phyloP scores from a whole-genome alignment of 331 rosid species.

The Acacia concinna region DNA sequence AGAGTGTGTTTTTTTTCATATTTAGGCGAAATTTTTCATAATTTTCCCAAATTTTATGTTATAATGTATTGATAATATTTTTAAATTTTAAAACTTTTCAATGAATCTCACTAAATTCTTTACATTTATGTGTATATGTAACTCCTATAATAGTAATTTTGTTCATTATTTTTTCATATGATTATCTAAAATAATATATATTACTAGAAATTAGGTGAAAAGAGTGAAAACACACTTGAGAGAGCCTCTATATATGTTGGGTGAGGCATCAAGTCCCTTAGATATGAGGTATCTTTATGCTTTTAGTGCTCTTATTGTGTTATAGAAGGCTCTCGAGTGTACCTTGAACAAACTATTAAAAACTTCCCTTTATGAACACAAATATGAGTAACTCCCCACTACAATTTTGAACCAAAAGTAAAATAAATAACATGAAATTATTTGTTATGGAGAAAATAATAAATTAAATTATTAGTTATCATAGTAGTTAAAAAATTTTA shows the following conservation, averaged over 20 bases:
- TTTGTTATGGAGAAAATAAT: not conserved
- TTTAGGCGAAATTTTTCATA: no score
- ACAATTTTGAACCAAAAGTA: not conserved
- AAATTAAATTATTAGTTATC: not conserved
- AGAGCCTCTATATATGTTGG: not conserved
- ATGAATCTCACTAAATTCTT: no score
- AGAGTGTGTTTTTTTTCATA: no score
- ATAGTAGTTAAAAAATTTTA: not conserved
- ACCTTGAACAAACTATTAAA: slow-evolving; percentile 13
- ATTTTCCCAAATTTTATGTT: no score
- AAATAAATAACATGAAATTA: not conserved
- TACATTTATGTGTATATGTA: no score
- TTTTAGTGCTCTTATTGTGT: slow-evolving; percentile 29
- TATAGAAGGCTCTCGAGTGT: slow-evolving; percentile 37
- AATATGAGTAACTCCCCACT: not conserved
- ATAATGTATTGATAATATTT: no score
- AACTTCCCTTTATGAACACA: not conserved
- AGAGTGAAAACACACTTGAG: not conserved
- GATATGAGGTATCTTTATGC: slow-evolving; percentile 41
- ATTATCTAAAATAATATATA: no score
- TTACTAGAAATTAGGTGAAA: not conserved
- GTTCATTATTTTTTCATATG: no score
- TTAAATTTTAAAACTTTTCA: no score
- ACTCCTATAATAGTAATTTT: no score
- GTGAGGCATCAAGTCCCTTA: slow-evolving; percentile 18